phyloP scores from a whole-genome alignment of 2,329 filamentous ascomycete species.

The Alternaria sp. region DNA sequence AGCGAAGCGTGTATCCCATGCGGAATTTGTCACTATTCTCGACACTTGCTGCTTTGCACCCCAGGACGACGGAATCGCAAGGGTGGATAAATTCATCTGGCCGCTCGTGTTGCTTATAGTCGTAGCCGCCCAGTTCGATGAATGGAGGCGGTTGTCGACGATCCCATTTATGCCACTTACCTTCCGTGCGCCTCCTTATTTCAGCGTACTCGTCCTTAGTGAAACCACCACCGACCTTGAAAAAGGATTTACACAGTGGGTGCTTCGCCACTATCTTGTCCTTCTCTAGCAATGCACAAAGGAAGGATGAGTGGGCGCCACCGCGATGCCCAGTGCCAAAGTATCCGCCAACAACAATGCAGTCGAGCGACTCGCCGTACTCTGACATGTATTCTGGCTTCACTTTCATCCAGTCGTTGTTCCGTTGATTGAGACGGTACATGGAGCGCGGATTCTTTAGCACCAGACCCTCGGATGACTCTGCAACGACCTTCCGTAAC shows the following conservation, averaged over 20 bases:
- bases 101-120: constrained; percentile 60
- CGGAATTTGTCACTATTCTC: constrained; percentile 78
- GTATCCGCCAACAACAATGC: constrained; percentile 88
- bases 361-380: constrained; percentile 91
- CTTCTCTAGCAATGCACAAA: constrained; percentile 85
- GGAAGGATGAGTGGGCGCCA: constrained; percentile 80
- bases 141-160: constrained; percentile 75
- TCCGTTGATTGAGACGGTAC: constrained; percentile 87
- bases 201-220: constrained; percentile 82
- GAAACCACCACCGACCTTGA: constrained; percentile 96
- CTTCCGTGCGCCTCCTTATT: constrained; percentile 82
- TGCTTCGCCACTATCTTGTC: constrained; percentile 64
- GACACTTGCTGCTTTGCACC: constrained; percentile 86
- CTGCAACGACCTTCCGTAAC: constrained; percentile 82
- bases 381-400: constrained; percentile 99
- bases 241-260: constrained; percentile 90
- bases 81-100: constrained; percentile 96
- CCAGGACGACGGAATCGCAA: constrained; percentile 82
- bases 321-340: constrained; percentile 88
- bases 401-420: constrained; percentile 97
- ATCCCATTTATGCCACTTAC: constrained; percentile 92
- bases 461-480: constrained; percentile 87
- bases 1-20: constrained; percentile 78
- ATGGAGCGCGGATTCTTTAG: constrained; percentile 89
- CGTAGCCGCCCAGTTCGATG: constrained; percentile 70